Evolutionary conservation across 257 asterid species (phyloP), one percentile per base, ranked within the genome.

Genomic region (Penstemon newberryi): DNA sequence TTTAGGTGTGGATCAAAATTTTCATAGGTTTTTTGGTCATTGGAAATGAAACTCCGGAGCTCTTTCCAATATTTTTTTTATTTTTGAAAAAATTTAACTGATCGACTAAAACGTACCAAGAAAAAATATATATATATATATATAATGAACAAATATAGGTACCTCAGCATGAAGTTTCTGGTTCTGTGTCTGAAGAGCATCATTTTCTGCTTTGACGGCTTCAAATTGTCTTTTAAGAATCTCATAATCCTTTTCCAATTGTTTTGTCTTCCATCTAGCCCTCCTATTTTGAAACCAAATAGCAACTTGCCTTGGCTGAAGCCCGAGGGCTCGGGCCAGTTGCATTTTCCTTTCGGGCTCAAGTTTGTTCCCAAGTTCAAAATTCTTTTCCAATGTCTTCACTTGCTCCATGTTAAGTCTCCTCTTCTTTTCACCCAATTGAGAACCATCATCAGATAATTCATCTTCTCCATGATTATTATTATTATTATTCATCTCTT

Each of bases 281-380:
- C 91, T 74, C 37, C 91, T 72, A 65, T 85, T 85, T 52, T 85
- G 91, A 49, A 85, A 85, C 91, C 91, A 85, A 7, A 85, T 85
- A 6, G 91, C 91, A 0, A 85, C 67, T 72, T 85, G 91, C 25
- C 91, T 65, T 5, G 91, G 91, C 79, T 83, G 88, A 46, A 86
- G 79, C 73, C 92, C 92, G 37, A 86, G 86, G 50, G 86, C 85
- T 49, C 89, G 72, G 8, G 89, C 87, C 56, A 86, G 85, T 74
- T 83, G 85, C 78, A 80, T 73, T 73, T 86, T 84, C 33, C 92
- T 77, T 52, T 86, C 92, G 63, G 89, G 86, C 80, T 81, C 87
- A 11, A 83, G 87, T 69, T 84, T 82, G 79, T 78, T 86, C 5
- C 86, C 89, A 5, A 78, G 51, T 40, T 84, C 92, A 43, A 83